Evolutionary conservation across 495 filamentous ascomycete genomes (phyloP).

Genomic region (Aspergillus egyptiacus): DNA sequence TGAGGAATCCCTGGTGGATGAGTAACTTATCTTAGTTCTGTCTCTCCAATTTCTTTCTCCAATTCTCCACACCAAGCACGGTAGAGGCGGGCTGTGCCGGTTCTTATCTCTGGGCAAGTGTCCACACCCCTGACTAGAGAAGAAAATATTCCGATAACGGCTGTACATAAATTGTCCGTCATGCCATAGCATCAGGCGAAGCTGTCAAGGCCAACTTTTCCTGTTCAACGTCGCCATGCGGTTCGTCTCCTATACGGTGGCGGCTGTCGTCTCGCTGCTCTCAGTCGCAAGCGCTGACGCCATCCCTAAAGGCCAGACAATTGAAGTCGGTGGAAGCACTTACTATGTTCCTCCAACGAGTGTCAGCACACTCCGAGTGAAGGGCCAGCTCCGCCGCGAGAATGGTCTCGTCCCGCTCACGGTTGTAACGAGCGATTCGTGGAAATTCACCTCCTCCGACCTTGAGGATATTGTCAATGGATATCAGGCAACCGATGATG

Average conservation of each 20-base stretch:
- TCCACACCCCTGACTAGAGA: no score
- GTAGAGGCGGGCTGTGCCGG: no score
- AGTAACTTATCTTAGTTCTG: no score
- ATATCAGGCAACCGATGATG: not conserved
- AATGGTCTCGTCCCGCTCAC: not conserved
- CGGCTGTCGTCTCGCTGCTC: not conserved
- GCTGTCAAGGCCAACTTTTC: no score
- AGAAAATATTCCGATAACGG: no score
- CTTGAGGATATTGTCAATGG: not conserved
- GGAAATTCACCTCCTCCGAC: not conserved
- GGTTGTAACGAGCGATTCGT: not conserved
- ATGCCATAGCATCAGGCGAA: no score
- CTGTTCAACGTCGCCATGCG: no score
- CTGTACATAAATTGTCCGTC: no score
- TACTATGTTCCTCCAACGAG: constrained; percentile 1
- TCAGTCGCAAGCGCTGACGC: not conserved
- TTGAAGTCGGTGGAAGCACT: not conserved
- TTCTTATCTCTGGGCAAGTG: no score
- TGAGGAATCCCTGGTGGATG: no score
- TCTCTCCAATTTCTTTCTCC: no score
- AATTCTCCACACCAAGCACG: no score
- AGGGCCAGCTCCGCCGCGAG: not conserved
- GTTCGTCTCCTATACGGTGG: not conserved
- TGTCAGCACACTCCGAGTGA: not conserved
- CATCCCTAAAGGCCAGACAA: not conserved